These are phyloP conservation scores for Suillus tomentosus DNA, from an alignment of 768 basidiomycete genomes.

Conservation along the genomic window DNA sequence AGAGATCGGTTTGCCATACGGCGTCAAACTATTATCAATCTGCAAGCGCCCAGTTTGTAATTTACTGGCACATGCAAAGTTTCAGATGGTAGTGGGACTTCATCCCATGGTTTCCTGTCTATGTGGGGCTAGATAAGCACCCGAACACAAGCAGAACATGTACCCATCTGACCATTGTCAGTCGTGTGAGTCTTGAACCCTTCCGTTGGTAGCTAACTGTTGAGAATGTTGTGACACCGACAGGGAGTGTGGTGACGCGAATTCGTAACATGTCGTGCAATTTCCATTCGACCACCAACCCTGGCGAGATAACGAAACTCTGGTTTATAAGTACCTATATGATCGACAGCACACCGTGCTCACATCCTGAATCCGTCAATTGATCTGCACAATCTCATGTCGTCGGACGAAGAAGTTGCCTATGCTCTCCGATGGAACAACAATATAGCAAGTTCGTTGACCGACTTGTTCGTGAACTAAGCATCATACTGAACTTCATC, in stretches of 20 bases:
- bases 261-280: background rate
- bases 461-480: background rate
- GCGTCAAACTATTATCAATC: background rate
- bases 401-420: constrained; percentile 1
- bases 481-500: background rate
- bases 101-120: background rate
- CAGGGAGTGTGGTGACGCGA: background rate
- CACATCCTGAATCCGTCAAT: background rate
- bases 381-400: background rate
- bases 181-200: background rate
- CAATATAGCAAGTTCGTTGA: background rate
- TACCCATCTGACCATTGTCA: background rate
- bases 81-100: background rate
- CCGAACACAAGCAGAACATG: background rate
- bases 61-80: background rate
- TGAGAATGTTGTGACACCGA: background rate
- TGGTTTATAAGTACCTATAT: background rate
- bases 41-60: background rate
- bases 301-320: background rate
- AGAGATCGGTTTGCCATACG: background rate
- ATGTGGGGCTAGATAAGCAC: background rate
- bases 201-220: background rate
- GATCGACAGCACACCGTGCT: background rate
- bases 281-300: background rate
- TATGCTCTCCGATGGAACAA: constrained; percentile 3